Evolutionary conservation across 257 asterid species (phyloP).

Genomic region (Orobanche coerulescens): DNA sequence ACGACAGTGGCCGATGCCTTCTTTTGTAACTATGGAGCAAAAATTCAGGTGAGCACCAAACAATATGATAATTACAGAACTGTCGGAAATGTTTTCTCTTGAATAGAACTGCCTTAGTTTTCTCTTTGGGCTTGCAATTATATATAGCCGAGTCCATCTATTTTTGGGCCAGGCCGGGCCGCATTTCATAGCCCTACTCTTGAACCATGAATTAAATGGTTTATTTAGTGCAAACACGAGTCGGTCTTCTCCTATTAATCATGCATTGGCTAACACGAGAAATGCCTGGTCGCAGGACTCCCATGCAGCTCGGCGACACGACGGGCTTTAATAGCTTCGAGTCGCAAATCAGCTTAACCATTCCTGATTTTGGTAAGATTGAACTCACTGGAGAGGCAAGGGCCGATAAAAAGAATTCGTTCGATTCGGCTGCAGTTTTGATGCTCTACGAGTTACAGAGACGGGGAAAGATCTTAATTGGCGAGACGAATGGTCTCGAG

Average conservation of each 20-base stretch:
- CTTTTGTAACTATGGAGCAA: conserved; percentile 44
- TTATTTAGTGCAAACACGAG: too few relatives aligned
- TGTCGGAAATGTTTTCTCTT: background rate
- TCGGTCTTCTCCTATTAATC: too few relatives aligned
- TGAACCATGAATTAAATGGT: too few relatives aligned
- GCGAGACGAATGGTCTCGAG: background rate
- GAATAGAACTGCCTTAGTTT: too few relatives aligned
- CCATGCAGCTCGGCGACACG: conserved; percentile 42
- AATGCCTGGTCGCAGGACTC: conserved; percentile 32
- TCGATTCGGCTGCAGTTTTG: conserved; percentile 70
- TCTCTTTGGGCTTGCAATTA: too few relatives aligned
- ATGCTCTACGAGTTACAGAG: conserved; percentile 65
- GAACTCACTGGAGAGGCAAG: conserved; percentile 63
- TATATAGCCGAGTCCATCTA: too few relatives aligned
- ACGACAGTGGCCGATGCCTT: conserved; percentile 82
- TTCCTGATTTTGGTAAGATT: conserved; percentile 51
- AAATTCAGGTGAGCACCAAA: conserved; percentile 54
- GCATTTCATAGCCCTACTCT: too few relatives aligned
- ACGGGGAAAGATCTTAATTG: conserved; percentile 42
- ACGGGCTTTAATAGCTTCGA: conserved; percentile 51
- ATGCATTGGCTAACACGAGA: background rate
- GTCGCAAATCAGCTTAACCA: conserved; percentile 57
- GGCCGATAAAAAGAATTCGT: conserved; percentile 77
- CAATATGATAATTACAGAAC: background rate
- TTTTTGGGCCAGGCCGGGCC: too few relatives aligned